These are phyloP conservation scores for Thermoascus crustaceus DNA, from an alignment of 2,329 filamentous ascomycete genomes.

Conservation along the genomic window DNA sequence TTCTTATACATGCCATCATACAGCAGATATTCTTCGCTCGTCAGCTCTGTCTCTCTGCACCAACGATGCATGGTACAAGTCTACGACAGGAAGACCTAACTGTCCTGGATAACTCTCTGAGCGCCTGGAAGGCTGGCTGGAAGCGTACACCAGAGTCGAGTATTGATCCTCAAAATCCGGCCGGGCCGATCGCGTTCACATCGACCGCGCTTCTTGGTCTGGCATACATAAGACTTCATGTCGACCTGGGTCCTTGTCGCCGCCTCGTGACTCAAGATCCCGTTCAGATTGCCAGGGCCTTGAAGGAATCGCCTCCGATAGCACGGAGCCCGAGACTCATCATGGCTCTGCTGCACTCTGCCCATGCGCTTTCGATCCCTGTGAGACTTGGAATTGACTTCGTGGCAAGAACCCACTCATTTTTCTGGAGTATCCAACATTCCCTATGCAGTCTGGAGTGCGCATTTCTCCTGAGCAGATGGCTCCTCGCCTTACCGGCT, in stretches of 20 bases:
- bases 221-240: slow-evolving; percentile 41
- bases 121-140: slow-evolving; percentile 47
- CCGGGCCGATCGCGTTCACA: slow-evolving; percentile 47
- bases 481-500: slow-evolving; percentile 37
- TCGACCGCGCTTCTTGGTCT: slow-evolving; percentile 41
- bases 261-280: slow-evolving; percentile 42
- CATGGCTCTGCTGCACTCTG: slow-evolving; percentile 45
- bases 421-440: slow-evolving; percentile 50
- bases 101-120: slow-evolving; percentile 39
- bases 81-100: slow-evolving; percentile 38
- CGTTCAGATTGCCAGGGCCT: slow-evolving; percentile 37
- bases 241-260: slow-evolving; percentile 40
- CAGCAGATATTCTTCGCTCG: slow-evolving; percentile 47
- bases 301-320: slow-evolving; percentile 36
- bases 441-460: slow-evolving; percentile 48
- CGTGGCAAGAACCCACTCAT: slow-evolving; percentile 45
- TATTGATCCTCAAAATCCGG: slow-evolving; percentile 46
- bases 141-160: slow-evolving; percentile 46
- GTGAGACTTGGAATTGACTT: slow-evolving; percentile 47
- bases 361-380: slow-evolving; percentile 47
- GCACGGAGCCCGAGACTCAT: slow-evolving; percentile 39
- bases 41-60: slow-evolving; percentile 39
- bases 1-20: slow-evolving; percentile 47
- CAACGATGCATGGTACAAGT: slow-evolving; percentile 34
- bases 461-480: slow-evolving; percentile 41